Conservation (phyloP, 2,329 filamentous ascomycete species). For the Pseudocercospora cruenta region DNA sequence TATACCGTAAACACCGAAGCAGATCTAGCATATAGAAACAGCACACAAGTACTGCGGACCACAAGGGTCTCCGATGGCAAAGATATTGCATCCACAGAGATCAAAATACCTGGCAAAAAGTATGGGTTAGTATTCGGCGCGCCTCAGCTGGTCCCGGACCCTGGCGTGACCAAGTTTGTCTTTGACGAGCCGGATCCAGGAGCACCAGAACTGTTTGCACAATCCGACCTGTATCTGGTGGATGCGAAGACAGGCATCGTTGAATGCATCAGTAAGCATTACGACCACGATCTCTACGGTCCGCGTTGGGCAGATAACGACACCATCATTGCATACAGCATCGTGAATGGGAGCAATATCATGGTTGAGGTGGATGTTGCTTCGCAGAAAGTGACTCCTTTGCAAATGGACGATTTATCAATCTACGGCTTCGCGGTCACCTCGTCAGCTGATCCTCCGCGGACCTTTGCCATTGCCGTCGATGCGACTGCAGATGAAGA, state of each 20-base stretch:
- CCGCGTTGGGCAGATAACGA: neutral
- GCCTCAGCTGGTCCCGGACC: neutral
- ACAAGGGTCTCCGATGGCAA: neutral
- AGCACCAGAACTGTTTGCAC: neutral
- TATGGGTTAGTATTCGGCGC: neutral
- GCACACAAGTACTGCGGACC: neutral
- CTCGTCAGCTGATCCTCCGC: neutral
- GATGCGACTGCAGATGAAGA: neutral
- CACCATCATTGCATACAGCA: neutral
- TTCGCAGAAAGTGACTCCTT: neutral
- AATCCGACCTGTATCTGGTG: neutral
- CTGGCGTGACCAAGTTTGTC: neutral
- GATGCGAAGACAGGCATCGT: neutral
- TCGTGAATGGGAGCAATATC: neutral
- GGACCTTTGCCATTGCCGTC: neutral
- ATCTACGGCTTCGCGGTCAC: neutral
- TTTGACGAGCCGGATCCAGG: neutral
- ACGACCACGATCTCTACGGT: neutral
- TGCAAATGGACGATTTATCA: neutral
- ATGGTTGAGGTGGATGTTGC: neutral
- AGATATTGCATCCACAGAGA: neutral
- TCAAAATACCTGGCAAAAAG: neutral
- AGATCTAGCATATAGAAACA: neutral
- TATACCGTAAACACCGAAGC: neutral
- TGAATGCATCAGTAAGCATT: neutral